Evolutionary conservation across 495 filamentous ascomycete species (phyloP).

Genomic region (Platismatia glauca): DNA sequence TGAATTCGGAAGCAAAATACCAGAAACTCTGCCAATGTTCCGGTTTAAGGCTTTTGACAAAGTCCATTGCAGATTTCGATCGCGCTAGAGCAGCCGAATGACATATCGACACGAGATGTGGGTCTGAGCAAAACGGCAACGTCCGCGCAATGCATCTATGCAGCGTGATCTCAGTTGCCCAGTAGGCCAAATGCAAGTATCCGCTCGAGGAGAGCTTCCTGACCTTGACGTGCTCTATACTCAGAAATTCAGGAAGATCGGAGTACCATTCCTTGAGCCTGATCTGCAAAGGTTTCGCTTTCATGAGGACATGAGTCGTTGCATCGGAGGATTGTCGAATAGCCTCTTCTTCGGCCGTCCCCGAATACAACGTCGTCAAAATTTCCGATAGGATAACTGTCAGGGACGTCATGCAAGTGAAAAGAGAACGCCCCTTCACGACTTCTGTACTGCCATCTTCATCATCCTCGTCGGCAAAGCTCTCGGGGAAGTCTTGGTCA

Average conservation of each 20-base stretch:
- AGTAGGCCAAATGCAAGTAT: conserved; percentile 75
- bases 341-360: conserved; percentile 46
- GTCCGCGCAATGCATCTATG: conserved; percentile 75
- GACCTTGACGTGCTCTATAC: conserved; percentile 48
- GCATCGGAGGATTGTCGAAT: conserved; percentile 30
- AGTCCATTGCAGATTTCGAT: conserved; percentile 68
- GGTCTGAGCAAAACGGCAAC: conserved; percentile 45
- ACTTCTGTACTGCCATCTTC: conserved; percentile 50
- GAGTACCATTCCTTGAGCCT: conserved; percentile 76
- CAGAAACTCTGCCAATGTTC: conserved; percentile 67
- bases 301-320: conserved; percentile 47
- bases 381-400: conserved; percentile 71
- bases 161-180: conserved; percentile 75
- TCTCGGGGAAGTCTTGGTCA: conserved; percentile 63
- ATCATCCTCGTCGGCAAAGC: conserved; percentile 44
- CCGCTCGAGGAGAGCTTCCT: conserved; percentile 52
- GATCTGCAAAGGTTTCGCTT: conserved; percentile 75
- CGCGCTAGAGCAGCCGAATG: conserved; percentile 72
- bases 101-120: conserved; percentile 68
- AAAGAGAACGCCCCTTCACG: conserved; percentile 58
- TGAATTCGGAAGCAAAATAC: conserved; percentile 74
- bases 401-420: conserved; percentile 64
- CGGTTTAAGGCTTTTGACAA: conserved; percentile 64
- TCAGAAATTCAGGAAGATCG: conserved; percentile 52
- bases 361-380: conserved; percentile 70